Evolutionary conservation across 768 basidiomycete genomes (phyloP), one percentile per base, ranked within the genome.

Genomic region (Lactifluus volemus): DNA sequence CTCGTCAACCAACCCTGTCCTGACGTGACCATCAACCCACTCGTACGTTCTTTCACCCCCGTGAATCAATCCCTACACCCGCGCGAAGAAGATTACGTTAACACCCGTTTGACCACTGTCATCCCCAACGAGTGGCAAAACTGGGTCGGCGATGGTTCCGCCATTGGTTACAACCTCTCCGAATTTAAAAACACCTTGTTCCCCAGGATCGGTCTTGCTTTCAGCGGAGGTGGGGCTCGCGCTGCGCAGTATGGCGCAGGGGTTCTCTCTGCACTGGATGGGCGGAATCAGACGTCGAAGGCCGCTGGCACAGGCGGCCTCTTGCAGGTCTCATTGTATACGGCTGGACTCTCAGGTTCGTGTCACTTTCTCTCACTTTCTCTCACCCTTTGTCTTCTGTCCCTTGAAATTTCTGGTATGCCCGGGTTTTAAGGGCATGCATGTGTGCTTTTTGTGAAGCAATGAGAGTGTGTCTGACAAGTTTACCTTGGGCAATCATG

Each of bases 161-260:
- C 68, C 47, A 72, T 84, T 11, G 80, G 84, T 2, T 86, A 86
- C 69, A 72, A 77, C 59, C 59, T 83, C n/a, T 66, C 74, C 15
- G 59, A 64, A 0, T 79, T 83, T 17, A 19, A 4, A 25, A 49
- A 29, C 68, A 66, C 70, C 44, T 25, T 2, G 1, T 76, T 80
- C 57, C 81, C 84, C 9, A 78, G 74, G 55, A 72, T 88, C 29
- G 86, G 80, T 2, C 74, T 88, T 53, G 87, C 87, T 1, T 73
- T 88, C 11, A 84, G 84, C 25, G 89, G 89, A 2, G 85, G 85
- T 12, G 88, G 88, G 0, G 78, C 84, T 44, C 77, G 89, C 42
- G 81, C 88, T 0, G 85, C 86, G 1, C 80, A 82, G 61, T 86
- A 79, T 59, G 85, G 81, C 19, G 88, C 84, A 0, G 85, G 77